phyloP scores from a whole-genome alignment of 352 stramenopile species.

The Aphanomyces cochlioides region DNA sequence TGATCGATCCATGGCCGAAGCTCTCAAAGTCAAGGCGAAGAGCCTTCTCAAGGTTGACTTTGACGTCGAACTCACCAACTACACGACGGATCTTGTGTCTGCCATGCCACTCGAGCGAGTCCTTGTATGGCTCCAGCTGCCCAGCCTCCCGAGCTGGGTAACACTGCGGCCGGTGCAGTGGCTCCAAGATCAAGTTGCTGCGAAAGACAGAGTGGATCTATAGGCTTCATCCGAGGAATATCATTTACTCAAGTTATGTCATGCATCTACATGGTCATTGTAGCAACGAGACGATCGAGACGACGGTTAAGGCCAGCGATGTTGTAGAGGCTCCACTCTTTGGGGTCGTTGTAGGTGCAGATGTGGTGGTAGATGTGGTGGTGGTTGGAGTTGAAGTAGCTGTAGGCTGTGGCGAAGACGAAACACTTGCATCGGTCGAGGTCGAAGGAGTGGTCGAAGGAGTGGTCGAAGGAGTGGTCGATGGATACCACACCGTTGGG shows the following conservation, averaged over 20 bases:
- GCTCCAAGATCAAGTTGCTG: constrained; percentile 58
- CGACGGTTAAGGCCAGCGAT: too few species aligned
- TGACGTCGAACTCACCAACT: constrained; percentile 71
- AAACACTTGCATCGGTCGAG: not conserved
- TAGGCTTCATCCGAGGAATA: not conserved
- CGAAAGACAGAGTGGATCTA: too few species aligned
- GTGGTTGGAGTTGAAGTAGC: too few species aligned
- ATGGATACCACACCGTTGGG: not conserved
- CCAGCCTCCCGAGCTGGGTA: constrained; percentile 62
- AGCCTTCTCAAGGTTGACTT: constrained; percentile 55
- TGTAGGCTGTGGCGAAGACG: too few species aligned
- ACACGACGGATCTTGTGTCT: constrained; percentile 77
- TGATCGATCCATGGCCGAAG: constrained; percentile 47
- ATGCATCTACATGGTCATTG: not conserved
- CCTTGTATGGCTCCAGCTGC: constrained; percentile 63
- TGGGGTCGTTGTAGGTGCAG: too few species aligned
- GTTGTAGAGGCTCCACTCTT: too few species aligned
- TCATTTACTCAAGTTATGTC: not conserved
- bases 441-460: not conserved
- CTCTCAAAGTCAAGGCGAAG: constrained; percentile 53
- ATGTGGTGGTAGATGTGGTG: too few species aligned
- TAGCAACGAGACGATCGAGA: too few species aligned
- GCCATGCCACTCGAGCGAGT: constrained; percentile 56
- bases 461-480: not conserved
- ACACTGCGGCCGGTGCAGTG: constrained; percentile 64